Evolutionary conservation across 208 protist species (phyloP).

Genomic region (Zelonia costaricensis): DNA sequence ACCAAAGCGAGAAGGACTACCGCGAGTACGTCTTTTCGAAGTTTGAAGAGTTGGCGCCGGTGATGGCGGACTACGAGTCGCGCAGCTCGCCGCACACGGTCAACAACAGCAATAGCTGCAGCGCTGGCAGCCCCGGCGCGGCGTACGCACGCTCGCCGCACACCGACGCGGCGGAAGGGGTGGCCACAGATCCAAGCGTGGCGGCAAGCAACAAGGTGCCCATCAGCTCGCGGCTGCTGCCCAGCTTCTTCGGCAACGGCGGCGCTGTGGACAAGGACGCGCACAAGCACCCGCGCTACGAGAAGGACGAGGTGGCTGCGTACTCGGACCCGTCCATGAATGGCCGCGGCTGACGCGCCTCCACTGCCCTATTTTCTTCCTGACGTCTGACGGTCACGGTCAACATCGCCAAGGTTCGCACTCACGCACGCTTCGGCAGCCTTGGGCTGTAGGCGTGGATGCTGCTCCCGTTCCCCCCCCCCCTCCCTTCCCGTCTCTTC

Average conservation of each 20-base stretch:
- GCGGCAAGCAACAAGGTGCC: background rate
- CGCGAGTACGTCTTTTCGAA: background rate
- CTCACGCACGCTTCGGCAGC: no score
- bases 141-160: background rate
- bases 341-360: no score
- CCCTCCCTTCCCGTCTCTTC: no score
- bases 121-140: background rate
- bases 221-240: background rate
- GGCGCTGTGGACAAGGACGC: background rate
- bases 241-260: background rate
- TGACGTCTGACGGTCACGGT: no score
- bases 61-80: slow-evolving; percentile 6
- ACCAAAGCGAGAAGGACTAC: slow-evolving; percentile 23
- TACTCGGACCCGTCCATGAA: background rate
- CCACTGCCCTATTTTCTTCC: no score
- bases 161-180: slow-evolving; percentile 4
- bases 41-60: slow-evolving; percentile 17
- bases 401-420: no score
- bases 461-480: no score
- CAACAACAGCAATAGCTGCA: background rate
- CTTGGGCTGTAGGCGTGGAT: no score
- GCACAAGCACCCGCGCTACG: background rate
- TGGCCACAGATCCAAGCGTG: background rate
- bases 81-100: background rate
- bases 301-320: background rate